Evolutionary conservation across 179 eudicot species (phyloP), one percentile per base, ranked within the genome.

Genomic region (Spinacia oleracea): DNA sequence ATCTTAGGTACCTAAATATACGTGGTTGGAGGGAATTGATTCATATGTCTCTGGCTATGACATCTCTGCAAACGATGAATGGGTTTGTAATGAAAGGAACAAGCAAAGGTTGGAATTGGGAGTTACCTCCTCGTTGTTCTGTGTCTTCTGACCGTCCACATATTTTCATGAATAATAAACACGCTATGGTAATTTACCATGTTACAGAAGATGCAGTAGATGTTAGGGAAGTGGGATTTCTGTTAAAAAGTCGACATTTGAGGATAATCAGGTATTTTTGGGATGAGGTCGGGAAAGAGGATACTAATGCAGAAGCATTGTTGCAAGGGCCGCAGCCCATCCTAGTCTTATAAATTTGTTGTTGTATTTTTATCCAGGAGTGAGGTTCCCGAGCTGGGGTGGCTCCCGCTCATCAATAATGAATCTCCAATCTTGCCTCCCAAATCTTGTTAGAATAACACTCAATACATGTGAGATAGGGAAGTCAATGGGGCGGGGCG

Each of bases 41-140:
- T 10, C 27, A 60, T 45, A 76, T 81, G 80, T 77, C 83, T 15
- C 20, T 3, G 5, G 43, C 5, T 2, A 18, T 80, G 45, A 74
- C 51, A 20, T 18, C 40, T 32, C 59, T 80, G 6, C 67, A n/a
- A 5, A 73, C 21, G 31, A 11, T 75, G n/a, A 32, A 35, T 9
- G 9, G 0, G 20, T 27, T 64, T 58, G 21, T 58, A 25, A 34
- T 63, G 9, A 20, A 42, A 20, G 45, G 14, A 15, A 21, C 18
- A 65, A 31, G 27, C 9, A 23, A 4, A 7, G 18, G 3, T 16
- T 27, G 40, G 16, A 63, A 31, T 16, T 35, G 70, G 34, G 0
- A 25, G 45, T 16, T 20, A 64, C 0, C 20, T 0, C n/a, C n/a
- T n/a, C n/a, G n/a, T n/a, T n/a, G n/a, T n/a, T n/a, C n/a, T n/a